These are phyloP conservation scores for Endocalyx cinctus DNA, from an alignment of 2,329 filamentous ascomycete genomes.

Conservation along the genomic window DNA sequence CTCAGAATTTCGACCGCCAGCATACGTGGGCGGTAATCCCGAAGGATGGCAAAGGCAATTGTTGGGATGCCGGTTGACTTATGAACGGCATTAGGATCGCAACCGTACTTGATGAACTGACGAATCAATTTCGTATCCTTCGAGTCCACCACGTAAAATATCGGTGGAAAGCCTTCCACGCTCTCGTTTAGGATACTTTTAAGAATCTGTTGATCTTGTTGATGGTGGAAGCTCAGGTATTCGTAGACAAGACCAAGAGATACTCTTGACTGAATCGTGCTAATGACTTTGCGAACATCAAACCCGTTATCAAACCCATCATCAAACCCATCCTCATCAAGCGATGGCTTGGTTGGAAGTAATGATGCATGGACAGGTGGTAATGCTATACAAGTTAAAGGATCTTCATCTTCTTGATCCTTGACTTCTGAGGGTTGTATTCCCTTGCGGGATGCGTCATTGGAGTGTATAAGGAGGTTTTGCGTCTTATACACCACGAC, in stretches of 20 bases:
- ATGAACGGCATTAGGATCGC: conserved; percentile 9
- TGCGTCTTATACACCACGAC: too few relatives aligned
- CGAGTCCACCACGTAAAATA: conserved; percentile 14
- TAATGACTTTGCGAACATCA: neutral
- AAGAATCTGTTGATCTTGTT: conserved; percentile 4
- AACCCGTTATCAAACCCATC: too few relatives aligned
- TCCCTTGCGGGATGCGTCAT: too few relatives aligned
- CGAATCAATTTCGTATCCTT: conserved; percentile 10
- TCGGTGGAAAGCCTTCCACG: conserved; percentile 11
- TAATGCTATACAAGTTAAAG: too few relatives aligned
- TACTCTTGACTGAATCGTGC: neutral
- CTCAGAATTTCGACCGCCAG: conserved; percentile 4
- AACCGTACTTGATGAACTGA: conserved; percentile 14
- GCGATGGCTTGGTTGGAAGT: too few relatives aligned
- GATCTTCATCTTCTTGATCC: too few relatives aligned
- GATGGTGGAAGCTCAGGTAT: conserved; percentile 10
- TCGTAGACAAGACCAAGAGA: neutral
- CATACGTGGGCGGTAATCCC: conserved; percentile 2
- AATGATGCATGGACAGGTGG: too few relatives aligned
- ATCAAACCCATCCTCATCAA: too few relatives aligned
- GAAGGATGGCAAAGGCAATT: conserved; percentile 12
- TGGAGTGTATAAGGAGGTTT: too few relatives aligned
- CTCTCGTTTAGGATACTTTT: conserved; percentile 6
- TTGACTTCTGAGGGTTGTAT: too few relatives aligned
- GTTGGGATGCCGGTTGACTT: conserved; percentile 8